A percentile compares a stretch with the other conserved stretches of the same genome.
Evolutionary conservation across 2,329 filamentous ascomycete species (phyloP).

Genomic region (Scytalidium sp.): DNA sequence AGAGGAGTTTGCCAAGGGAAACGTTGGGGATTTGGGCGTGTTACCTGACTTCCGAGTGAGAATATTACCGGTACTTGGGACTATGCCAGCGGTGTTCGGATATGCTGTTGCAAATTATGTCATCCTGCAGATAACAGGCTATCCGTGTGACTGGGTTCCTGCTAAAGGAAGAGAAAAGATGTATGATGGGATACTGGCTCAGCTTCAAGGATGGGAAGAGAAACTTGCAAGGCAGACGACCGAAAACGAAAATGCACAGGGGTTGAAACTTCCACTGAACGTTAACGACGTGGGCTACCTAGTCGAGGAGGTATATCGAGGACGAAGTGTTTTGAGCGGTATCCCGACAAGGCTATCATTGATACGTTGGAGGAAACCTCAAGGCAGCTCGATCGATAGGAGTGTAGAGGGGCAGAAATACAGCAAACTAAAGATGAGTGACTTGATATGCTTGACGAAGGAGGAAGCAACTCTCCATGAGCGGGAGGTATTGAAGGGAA

Average conservation of each 20-base stretch:
- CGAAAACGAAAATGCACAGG: constrained; percentile 48
- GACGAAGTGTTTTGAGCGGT: constrained; percentile 79
- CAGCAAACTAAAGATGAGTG: constrained; percentile 63
- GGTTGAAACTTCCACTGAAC: constrained; percentile 76
- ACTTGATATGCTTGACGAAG: constrained; percentile 89
- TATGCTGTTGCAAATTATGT: constrained; percentile 90
- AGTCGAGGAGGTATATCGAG: constrained; percentile 83
- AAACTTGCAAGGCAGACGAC: constrained; percentile 53
- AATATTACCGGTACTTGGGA: constrained; percentile 93
- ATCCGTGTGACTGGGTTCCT: constrained; percentile 80
- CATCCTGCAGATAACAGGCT: constrained; percentile 76
- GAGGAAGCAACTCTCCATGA: constrained; percentile 83
- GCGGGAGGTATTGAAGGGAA: constrained; percentile 70
- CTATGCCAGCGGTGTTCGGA: constrained; percentile 96
- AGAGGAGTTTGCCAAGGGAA: constrained; percentile 82
- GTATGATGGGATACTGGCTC: constrained; percentile 79
- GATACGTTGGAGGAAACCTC: constrained; percentile 74
- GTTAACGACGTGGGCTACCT: constrained; percentile 82
- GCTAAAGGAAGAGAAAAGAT: constrained; percentile 85
- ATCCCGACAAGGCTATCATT: constrained; percentile 76
- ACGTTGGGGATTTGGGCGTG: constrained; percentile 81
- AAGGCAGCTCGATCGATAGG: constrained; percentile 56
- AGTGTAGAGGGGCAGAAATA: constrained; percentile 73
- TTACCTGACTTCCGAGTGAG: constrained; percentile 90
- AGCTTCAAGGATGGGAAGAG: constrained; percentile 76